Percentiles rank a stretch among this genome's conserved stretches.
Conservation (phyloP, 768 basidiomycete species). For the Tylopilus cervinicoccineus region DNA sequence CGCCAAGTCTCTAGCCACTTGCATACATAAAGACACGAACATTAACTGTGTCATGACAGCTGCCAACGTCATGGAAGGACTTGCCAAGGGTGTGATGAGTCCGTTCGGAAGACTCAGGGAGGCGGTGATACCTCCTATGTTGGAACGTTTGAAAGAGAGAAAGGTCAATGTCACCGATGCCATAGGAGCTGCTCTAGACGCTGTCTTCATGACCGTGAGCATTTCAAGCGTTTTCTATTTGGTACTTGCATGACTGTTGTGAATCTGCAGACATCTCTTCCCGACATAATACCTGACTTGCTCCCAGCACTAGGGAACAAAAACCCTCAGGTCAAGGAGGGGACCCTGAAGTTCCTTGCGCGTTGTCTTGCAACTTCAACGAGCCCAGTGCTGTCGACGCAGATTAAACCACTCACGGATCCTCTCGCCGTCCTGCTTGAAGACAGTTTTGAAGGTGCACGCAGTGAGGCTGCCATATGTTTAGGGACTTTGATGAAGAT, state of each 20-base stretch:
- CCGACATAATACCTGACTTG: conserved; percentile 82
- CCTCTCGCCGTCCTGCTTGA: conserved; percentile 71
- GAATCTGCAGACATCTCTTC: conserved; percentile 58
- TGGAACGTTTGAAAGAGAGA: conserved; percentile 92
- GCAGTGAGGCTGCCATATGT: conserved; percentile 84
- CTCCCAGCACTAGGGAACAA: conserved; percentile 76
- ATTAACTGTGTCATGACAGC: conserved; percentile 93
- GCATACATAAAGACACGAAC: conserved; percentile 88
- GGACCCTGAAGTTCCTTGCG: conserved; percentile 80
- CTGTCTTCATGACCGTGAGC: conserved; percentile 77
- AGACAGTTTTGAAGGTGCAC: conserved; percentile 84
- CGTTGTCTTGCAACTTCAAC: conserved; percentile 73
- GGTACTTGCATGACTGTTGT: conserved; percentile 2
- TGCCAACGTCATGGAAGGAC: conserved; percentile 76
- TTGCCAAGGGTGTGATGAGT: conserved; percentile 77
- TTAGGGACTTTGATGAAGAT: conserved; percentile 95
- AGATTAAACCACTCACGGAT: conserved; percentile 82
- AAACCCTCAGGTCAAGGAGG: conserved; percentile 96
- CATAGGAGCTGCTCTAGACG: conserved; percentile 84
- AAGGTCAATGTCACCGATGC: conserved; percentile 89
- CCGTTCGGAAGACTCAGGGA: conserved; percentile 75
- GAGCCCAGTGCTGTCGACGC: conserved; percentile 62
- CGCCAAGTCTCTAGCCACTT: conserved; percentile 67
- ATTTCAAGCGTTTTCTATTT: conserved; percentile 3
- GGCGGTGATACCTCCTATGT: conserved; percentile 65